These are phyloP conservation scores for Aspergillus bertholletiae DNA, from an alignment of 495 filamentous ascomycete genomes.

Conservation along the genomic window DNA sequence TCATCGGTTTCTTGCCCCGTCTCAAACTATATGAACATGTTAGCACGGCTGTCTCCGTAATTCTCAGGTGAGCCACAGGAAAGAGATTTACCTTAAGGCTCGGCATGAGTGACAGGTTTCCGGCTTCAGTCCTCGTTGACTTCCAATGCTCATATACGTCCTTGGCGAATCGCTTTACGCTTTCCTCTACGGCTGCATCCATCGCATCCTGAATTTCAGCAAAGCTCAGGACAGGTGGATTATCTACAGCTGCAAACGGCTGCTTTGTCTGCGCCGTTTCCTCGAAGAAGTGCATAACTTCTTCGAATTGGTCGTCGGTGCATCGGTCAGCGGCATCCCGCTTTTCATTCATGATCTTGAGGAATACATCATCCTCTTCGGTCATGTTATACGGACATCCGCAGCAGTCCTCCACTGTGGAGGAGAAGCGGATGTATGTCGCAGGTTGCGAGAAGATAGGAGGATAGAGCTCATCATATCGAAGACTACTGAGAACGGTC, in stretches of 20 bases:
- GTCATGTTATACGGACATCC: slow-evolving; percentile 90
- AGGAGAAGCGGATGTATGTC: slow-evolving; percentile 96
- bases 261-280: slow-evolving; percentile 75
- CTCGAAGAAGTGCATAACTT: slow-evolving; percentile 92
- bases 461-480: slow-evolving; percentile 87
- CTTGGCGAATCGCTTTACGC: slow-evolving; percentile 70
- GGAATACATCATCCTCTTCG: slow-evolving; percentile 79
- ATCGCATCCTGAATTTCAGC: slow-evolving; percentile 77
- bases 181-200: slow-evolving; percentile 64
- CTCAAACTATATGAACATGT: slow-evolving; percentile 62
- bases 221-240: slow-evolving; percentile 72
- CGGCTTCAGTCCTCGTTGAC: slow-evolving; percentile 56
- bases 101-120: slow-evolving; percentile 67
- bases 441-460: slow-evolving; percentile 74
- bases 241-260: slow-evolving; percentile 84
- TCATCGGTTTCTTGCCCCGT: slow-evolving; percentile 91
- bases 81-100: slow-evolving; percentile 60
- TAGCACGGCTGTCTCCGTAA: slow-evolving; percentile 14
- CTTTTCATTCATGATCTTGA: slow-evolving; percentile 79
- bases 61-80: neutral
- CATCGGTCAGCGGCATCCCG: slow-evolving; percentile 60
- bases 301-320: slow-evolving; percentile 87
- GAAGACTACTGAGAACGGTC: slow-evolving; percentile 65
- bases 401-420: slow-evolving; percentile 92
- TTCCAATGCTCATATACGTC: slow-evolving; percentile 93